phyloP scores from a whole-genome alignment of 345 rosid species.

The Geranium rotundifolium region DNA sequence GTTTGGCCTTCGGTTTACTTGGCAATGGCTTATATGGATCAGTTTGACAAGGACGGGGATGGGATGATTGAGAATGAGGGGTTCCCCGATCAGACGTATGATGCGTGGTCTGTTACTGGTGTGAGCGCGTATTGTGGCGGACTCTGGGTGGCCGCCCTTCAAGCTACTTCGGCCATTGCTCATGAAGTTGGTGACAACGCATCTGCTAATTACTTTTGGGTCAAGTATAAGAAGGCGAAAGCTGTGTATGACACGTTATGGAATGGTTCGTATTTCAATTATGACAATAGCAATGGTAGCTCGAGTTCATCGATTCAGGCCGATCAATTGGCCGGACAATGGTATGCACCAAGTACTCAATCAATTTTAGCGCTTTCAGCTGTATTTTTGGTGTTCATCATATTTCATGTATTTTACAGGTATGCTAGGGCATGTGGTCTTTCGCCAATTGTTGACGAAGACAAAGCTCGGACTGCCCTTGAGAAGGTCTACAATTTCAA shows the following conservation, averaged over 20 bases:
- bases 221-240: constrained; percentile 56
- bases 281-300: constrained; percentile 40
- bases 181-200: constrained; percentile 38
- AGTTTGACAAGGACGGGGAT: constrained; percentile 67
- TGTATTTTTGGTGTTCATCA: no score
- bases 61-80: constrained; percentile 86
- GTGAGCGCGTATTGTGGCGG: constrained; percentile 70
- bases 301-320: constrained; percentile 58
- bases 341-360: no score
- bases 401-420: no score
- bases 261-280: constrained; percentile 77
- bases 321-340: constrained; percentile 81
- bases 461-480: constrained; percentile 37
- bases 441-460: constrained; percentile 46
- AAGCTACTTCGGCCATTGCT: constrained; percentile 63
- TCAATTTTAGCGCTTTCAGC: no score
- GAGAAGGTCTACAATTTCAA: constrained; percentile 53
- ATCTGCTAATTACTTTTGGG: constrained; percentile 38
- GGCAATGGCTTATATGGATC: constrained; percentile 69
- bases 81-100: constrained; percentile 78
- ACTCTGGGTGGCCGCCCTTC: constrained; percentile 76
- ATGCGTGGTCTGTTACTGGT: constrained; percentile 58
- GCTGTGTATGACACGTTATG: constrained; percentile 45
- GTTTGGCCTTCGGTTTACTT: constrained; percentile 74
- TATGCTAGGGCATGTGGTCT: constrained; percentile 32